Conservation (phyloP, 306 rosid genomes). For the Benincasa hispida region DNA sequence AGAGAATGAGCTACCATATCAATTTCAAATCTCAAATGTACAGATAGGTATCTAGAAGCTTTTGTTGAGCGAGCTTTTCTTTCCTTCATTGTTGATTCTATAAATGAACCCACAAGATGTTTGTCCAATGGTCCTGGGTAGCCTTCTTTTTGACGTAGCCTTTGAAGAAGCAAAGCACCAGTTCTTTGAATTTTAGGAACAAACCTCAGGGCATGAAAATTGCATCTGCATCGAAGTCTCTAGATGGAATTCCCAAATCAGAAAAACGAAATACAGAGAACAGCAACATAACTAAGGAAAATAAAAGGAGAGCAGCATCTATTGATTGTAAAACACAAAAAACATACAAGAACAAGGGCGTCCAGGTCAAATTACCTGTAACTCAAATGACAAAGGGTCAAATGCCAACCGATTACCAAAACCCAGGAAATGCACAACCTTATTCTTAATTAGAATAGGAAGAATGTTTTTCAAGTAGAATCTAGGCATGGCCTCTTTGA, state of each 20-base stretch:
- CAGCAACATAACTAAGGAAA: conserved; percentile 9
- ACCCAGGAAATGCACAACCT: conserved; percentile 77
- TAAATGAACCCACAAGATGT: conserved; percentile 58
- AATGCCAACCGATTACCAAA: conserved; percentile 96
- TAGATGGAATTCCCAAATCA: conserved; percentile 80
- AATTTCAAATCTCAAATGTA: conserved; percentile 96
- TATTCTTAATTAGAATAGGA: conserved; percentile 70
- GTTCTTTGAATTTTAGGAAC: conserved; percentile 86
- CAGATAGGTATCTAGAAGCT: conserved; percentile 70
- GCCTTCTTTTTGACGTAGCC: conserved; percentile 51
- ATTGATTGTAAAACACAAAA: conserved; percentile 4
- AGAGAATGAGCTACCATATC: conserved; percentile 98
- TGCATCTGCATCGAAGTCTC: conserved; percentile 99
- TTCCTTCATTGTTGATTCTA: conserved; percentile 25
- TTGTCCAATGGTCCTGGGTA: conserved; percentile 54
- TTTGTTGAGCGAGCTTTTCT: conserved; percentile 31
- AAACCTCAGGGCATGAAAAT: conserved; percentile 88
- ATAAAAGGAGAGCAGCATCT: conserved; percentile 10
- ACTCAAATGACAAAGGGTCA: conserved; percentile 74
- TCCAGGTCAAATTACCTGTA: conserved; percentile 58
- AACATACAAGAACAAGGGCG: conserved; percentile 5
- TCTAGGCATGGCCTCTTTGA: conserved; percentile 88
- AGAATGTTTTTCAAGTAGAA: conserved; percentile 70
- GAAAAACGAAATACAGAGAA: conserved; percentile 27
- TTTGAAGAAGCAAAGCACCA: conserved; percentile 79